A percentile compares a stretch with the other conserved stretches of the same genome.
Conservation (phyloP, 2,329 filamentous ascomycete genomes). For the Aureobasidium leucospermi region DNA sequence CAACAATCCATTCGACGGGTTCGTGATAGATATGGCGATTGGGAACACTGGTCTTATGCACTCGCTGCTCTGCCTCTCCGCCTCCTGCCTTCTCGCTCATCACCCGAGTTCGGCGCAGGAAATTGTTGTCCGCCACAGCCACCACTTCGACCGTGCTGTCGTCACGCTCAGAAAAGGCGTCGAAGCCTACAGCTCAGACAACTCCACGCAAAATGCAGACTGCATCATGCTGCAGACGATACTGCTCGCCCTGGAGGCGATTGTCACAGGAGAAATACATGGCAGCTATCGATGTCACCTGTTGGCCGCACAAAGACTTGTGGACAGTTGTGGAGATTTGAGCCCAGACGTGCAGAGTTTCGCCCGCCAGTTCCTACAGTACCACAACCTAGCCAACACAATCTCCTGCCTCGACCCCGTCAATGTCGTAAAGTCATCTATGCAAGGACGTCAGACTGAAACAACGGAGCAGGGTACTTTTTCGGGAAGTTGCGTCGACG, state of each 20-base stretch:
- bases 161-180: slow-evolving; percentile 20
- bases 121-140: slow-evolving; percentile 47
- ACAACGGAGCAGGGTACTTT: slow-evolving; percentile 32
- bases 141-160: slow-evolving; percentile 43
- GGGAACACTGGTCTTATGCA: slow-evolving; percentile 81
- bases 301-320: slow-evolving; percentile 64
- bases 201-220: slow-evolving; percentile 25
- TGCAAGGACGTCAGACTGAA: slow-evolving; percentile 24
- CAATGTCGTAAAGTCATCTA: slow-evolving; percentile 16
- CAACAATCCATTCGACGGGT: slow-evolving; percentile 78
- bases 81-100: slow-evolving; percentile 59
- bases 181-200: slow-evolving; percentile 6
- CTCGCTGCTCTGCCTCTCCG: slow-evolving; percentile 75
- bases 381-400: slow-evolving; percentile 59
- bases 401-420: slow-evolving; percentile 46
- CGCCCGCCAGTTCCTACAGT: slow-evolving; percentile 73
- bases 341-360: slow-evolving; percentile 66
- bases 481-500: not conserved
- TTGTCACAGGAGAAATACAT: slow-evolving; percentile 51
- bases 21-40: slow-evolving; percentile 74
- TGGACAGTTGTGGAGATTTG: slow-evolving; percentile 44
- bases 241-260: slow-evolving; percentile 53
- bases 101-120: slow-evolving; percentile 38
- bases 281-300: slow-evolving; percentile 78
- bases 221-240: slow-evolving; percentile 56